These are phyloP conservation scores for Pisolithus thermaeus DNA, from an alignment of 1,284 basidiomycete species.

Conservation along the genomic window DNA sequence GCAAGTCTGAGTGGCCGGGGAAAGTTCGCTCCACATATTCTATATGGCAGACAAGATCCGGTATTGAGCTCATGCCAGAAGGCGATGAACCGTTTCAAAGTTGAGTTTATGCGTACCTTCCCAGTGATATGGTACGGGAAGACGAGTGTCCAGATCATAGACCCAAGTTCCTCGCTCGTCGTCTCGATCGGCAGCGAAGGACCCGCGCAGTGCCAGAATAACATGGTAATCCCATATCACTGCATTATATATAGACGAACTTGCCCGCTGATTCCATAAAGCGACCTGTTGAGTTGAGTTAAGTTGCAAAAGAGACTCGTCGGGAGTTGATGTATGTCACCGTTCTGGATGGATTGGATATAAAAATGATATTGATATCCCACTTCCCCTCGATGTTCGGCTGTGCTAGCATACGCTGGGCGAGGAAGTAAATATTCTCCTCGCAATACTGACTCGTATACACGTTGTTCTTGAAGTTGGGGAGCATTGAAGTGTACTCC, in stretches of 20 bases:
- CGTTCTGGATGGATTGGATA: slow-evolving; percentile 57
- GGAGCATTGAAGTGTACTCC: slow-evolving; percentile 21
- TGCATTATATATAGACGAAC: slow-evolving; percentile 26
- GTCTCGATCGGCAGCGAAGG: slow-evolving; percentile 3
- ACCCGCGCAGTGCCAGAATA: slow-evolving; percentile 45
- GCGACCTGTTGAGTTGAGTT: slow-evolving; percentile 42
- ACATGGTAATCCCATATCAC: slow-evolving; percentile 80
- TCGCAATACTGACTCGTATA: slow-evolving; percentile 48
- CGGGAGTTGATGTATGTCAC: slow-evolving; percentile 30
- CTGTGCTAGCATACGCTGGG: slow-evolving; percentile 35
- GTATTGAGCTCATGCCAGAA: slow-evolving; percentile 10
- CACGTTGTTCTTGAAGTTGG: slow-evolving; percentile 12
- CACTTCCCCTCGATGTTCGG: slow-evolving; percentile 31
- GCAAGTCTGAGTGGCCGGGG: slow-evolving; percentile 30
- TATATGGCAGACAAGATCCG: slow-evolving; percentile 22
- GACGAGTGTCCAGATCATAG: slow-evolving; percentile 58
- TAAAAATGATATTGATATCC: slow-evolving; percentile 55
- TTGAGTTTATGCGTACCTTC: slow-evolving; percentile 33
- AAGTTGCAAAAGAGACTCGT: background rate
- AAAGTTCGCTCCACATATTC: slow-evolving; percentile 56
- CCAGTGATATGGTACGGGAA: slow-evolving; percentile 45
- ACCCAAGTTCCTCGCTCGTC: slow-evolving; percentile 38
- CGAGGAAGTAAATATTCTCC: slow-evolving; percentile 66
- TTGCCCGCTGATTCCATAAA: slow-evolving; percentile 56
- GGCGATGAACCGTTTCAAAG: background rate